Evolutionary conservation across 345 rosid genomes (phyloP).

Genomic region (Adansonia digitata): DNA sequence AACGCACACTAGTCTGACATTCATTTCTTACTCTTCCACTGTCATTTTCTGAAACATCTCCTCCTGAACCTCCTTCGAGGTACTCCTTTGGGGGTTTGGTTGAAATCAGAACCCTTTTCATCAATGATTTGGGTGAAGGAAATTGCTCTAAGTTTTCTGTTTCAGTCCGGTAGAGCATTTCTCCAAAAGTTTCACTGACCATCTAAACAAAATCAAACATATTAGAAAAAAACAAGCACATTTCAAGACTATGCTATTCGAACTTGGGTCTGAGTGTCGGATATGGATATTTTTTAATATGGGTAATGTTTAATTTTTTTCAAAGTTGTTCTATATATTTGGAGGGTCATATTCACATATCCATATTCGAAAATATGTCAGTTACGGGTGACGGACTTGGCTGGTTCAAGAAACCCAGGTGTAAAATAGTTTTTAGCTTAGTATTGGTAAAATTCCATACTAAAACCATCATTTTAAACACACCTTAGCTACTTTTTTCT

Average conservation of each 20-base stretch:
- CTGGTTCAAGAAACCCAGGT: too few relatives aligned
- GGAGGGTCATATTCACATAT: too few relatives aligned
- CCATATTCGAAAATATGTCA: too few relatives aligned
- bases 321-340: too few relatives aligned
- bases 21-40: slow-evolving; percentile 13
- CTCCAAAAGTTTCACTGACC: not conserved
- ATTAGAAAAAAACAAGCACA: not conserved
- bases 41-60: slow-evolving; percentile 11
- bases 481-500: slow-evolving; percentile 62
- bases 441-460: not conserved
- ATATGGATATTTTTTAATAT: too few relatives aligned
- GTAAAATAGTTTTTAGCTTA: too few relatives aligned
- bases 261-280: too few relatives aligned
- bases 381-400: too few relatives aligned
- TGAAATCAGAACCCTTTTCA: slow-evolving; percentile 59
- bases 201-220: not conserved
- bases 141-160: slow-evolving; percentile 34
- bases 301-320: too few relatives aligned
- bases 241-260: too few relatives aligned
- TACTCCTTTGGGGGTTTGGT: slow-evolving; percentile 85
- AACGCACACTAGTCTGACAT: not conserved
- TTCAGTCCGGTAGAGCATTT: not conserved
- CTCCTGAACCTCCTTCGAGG: slow-evolving; percentile 29
- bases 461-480: not conserved
- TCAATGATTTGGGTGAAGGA: slow-evolving; percentile 66